A percentile compares a stretch with the other conserved stretches of the same genome.
Conservation (phyloP, 2,329 filamentous ascomycete genomes). For the Epichloe typhina region DNA sequence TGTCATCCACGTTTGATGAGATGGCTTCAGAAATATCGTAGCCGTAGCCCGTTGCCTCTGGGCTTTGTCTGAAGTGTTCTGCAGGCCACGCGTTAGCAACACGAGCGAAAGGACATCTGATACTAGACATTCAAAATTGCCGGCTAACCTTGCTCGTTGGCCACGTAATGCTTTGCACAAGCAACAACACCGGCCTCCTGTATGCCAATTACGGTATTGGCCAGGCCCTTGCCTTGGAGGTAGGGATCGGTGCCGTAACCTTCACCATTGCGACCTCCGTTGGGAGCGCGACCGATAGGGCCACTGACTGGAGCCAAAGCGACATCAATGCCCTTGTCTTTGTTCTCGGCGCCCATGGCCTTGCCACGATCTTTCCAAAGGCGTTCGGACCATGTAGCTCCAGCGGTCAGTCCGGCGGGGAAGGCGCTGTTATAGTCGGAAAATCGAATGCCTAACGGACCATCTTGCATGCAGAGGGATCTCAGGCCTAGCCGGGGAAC, state of each 20-base stretch:
- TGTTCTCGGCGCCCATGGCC: conserved; percentile 47
- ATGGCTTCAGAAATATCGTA: conserved; percentile 47
- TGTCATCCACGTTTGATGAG: conserved; percentile 55
- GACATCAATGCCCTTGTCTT: conserved; percentile 64
- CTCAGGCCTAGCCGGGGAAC: conserved; percentile 58
- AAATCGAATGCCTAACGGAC: conserved; percentile 66
- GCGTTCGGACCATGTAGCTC: conserved; percentile 66
- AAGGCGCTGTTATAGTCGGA: conserved; percentile 74
- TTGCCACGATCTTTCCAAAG: conserved; percentile 44
- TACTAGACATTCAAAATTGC: not conserved
- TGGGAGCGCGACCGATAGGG: conserved; percentile 31
- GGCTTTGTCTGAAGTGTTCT: conserved; percentile 58
- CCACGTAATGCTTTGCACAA: conserved; percentile 65
- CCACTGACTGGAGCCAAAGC: conserved; percentile 42
- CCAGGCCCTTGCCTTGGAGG: conserved; percentile 58
- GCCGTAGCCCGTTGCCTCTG: conserved; percentile 39
- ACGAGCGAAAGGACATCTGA: not conserved
- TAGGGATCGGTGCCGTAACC: conserved; percentile 60
- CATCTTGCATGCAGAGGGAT: conserved; percentile 75
- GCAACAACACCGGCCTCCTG: conserved; percentile 74
- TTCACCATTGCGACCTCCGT: conserved; percentile 49
- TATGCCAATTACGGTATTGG: conserved; percentile 64
- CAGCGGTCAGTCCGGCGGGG: conserved; percentile 63
- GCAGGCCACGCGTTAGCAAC: not conserved
- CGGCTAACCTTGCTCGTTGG: conserved; percentile 49